Evolutionary conservation across 116 monocot genomes (phyloP).

Genomic region (Dioscorea cayenensis): DNA sequence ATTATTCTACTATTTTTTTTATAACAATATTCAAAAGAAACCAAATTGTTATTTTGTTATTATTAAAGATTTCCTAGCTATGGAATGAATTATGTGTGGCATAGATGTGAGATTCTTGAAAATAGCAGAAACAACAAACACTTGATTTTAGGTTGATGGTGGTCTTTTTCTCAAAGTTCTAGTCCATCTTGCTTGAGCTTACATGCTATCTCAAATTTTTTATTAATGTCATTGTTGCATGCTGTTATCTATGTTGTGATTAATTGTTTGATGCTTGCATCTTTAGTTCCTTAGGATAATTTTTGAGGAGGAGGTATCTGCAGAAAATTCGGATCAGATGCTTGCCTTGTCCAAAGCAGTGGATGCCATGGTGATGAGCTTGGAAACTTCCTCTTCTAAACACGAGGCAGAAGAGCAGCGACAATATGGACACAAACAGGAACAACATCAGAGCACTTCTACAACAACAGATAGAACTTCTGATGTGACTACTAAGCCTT

Average conservation of each 20-base stretch:
- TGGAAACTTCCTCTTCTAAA: constrained; percentile 30
- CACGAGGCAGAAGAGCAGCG: constrained; percentile 8
- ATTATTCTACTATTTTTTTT: not conserved
- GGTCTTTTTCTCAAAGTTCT: too few species aligned
- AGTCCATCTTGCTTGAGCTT: too few species aligned
- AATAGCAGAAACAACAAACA: too few species aligned
- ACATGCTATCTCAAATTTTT: too few species aligned
- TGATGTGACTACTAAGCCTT: constrained; percentile 6
- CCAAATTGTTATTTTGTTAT: not conserved
- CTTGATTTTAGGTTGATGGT: too few species aligned
- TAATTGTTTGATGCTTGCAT: not conserved
- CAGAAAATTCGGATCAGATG: constrained; percentile 48
- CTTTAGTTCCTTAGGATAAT: constrained; percentile 64
- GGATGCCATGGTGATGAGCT: constrained; percentile 60
- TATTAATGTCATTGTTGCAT: too few species aligned
- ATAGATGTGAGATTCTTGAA: too few species aligned
- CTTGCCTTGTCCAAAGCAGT: constrained; percentile 73
- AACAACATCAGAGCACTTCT: constrained; percentile 11
- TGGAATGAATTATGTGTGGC: too few species aligned
- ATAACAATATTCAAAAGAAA: not conserved
- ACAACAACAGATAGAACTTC: not conserved
- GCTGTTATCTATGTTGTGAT: not conserved
- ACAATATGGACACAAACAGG: constrained; percentile 19
- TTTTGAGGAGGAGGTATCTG: constrained; percentile 59
- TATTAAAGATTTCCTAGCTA: too few species aligned